Evolutionary conservation across 2,329 filamentous ascomycete species (phyloP), one percentile per base, ranked within the genome.

Genomic region (Fusarium sp.): DNA sequence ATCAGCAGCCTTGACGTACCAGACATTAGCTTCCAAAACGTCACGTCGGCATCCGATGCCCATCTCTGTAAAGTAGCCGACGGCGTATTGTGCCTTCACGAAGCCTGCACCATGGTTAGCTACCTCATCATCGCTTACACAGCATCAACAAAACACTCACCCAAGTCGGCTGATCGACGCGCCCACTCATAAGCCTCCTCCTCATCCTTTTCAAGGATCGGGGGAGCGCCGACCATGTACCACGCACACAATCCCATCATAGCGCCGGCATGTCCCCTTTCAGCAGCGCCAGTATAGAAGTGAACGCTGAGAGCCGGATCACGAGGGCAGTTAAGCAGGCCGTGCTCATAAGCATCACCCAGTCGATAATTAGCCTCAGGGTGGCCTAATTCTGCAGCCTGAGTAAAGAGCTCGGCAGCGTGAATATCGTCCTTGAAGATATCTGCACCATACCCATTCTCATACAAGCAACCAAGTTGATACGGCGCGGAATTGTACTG

Each of bases 191-290:
- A 98, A 15, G 96, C 96, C 82, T 99, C 96, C 75, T 92, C 92
- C 81, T 98, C 95, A 77, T 99, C 95, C 82, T 96, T 97, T 68
- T 97, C 95, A 27, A 99, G 84, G 19, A 98, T 90, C 0, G 95
- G 94, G 74, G 95, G 93, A 4, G 96, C 96, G 16, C 96, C 96
- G 44, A 98, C 93, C 87, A 98, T 93, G 81, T 98, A 99, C 96
- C 96, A 99, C 16, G 96, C 96, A 82, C 96, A 99, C 14, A 99
- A 86, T 9, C 95, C 95, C 95, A 99, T 97, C 94, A 98, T 98
- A 52, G 94, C 95, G 52, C 91, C 88, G 0, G 94, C 87, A 78
- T 98, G 93, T 3, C 94, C 94, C 49, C 88, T 87, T 78, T 97
- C 93, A 5, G 96, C 96, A 18, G 96, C 95, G 31, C 91, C 92